Evolutionary conservation across 2,329 filamentous ascomycete genomes (phyloP).

Genomic region (Aureobasidium sp.): DNA sequence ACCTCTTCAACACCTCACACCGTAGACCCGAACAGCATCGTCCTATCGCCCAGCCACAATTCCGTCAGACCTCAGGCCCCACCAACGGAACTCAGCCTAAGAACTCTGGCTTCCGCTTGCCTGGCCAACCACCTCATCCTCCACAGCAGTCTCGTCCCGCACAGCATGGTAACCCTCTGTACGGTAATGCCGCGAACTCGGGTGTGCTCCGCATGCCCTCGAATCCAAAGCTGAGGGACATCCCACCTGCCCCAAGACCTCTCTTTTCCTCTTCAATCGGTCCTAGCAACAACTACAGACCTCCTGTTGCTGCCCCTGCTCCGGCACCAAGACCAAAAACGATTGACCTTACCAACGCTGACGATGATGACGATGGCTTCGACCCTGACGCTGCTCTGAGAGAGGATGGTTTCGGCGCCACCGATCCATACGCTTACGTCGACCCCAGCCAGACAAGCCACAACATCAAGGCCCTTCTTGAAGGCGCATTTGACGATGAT

Average conservation of each 20-base stretch:
- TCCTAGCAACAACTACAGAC: constrained; percentile 38
- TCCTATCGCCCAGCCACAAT: constrained; percentile 1
- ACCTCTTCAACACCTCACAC: constrained; percentile 45
- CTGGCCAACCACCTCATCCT: constrained; percentile 20
- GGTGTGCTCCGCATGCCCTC: constrained; percentile 39
- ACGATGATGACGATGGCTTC: constrained; percentile 38
- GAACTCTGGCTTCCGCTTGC: constrained; percentile 20
- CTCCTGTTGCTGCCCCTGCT: constrained; percentile 34
- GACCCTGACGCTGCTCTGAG: constrained; percentile 41
- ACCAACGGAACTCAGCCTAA: constrained; percentile 7
- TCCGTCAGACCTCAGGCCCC: constrained; percentile 9
- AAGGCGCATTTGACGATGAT: constrained; percentile 72
- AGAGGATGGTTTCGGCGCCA: constrained; percentile 45
- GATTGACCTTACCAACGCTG: constrained; percentile 43
- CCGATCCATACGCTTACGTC: constrained; percentile 55
- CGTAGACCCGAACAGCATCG: constrained; percentile 17
- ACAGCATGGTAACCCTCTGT: constrained; percentile 7
- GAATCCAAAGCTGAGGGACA: constrained; percentile 40
- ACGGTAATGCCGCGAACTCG: constrained; percentile 14
- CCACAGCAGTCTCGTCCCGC: neutral
- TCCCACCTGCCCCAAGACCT: constrained; percentile 45
- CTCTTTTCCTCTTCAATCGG: constrained; percentile 45
- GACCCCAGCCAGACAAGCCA: constrained; percentile 65
- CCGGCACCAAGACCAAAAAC: constrained; percentile 28
- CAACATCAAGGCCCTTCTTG: constrained; percentile 74